Conservation (phyloP, 257 asterid genomes). For the Solanum microdontum region DNA sequence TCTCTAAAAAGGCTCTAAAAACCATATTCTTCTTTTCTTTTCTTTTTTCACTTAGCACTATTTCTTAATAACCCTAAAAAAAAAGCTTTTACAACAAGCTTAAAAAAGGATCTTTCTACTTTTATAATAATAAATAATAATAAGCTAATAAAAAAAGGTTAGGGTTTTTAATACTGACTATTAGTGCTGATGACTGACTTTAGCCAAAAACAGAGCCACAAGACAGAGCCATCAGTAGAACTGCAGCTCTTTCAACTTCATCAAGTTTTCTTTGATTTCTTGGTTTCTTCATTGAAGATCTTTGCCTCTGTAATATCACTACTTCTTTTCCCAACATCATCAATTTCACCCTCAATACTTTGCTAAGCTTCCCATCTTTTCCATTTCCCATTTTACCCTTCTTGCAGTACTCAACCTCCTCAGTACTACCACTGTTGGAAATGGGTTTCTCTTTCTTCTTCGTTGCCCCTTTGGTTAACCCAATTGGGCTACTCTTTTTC, state of each 20-base stretch:
- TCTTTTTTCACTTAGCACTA: not conserved
- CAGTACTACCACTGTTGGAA: not conserved
- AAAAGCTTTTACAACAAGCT: not conserved
- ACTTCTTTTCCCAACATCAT: slow-evolving; percentile 33
- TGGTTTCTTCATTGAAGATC: slow-evolving; percentile 10
- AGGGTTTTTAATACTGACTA: not conserved
- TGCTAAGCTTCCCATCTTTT: slow-evolving; percentile 8
- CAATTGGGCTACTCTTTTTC: slow-evolving; percentile 13
- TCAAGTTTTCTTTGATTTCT: slow-evolving; percentile 6
- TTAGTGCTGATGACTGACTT: not conserved
- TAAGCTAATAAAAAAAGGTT: not conserved
- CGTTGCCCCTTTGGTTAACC: not conserved
- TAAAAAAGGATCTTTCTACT: not conserved
- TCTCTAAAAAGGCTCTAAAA: not conserved
- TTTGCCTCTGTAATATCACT: slow-evolving; percentile 14
- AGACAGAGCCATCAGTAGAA: slow-evolving; percentile 63
- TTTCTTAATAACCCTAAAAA: not conserved
- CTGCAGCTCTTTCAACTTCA: slow-evolving; percentile 62
- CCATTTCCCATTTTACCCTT: slow-evolving; percentile 16
- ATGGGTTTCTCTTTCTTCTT: not conserved
- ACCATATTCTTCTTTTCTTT: not conserved
- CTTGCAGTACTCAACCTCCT: not conserved
- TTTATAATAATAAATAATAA: not conserved
- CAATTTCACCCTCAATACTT: slow-evolving; percentile 24
- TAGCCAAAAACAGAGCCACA: slow-evolving; percentile 54